Base-by-base conservation (phyloP, 208 protist genomes). In the Angomonas deanei region DNA sequence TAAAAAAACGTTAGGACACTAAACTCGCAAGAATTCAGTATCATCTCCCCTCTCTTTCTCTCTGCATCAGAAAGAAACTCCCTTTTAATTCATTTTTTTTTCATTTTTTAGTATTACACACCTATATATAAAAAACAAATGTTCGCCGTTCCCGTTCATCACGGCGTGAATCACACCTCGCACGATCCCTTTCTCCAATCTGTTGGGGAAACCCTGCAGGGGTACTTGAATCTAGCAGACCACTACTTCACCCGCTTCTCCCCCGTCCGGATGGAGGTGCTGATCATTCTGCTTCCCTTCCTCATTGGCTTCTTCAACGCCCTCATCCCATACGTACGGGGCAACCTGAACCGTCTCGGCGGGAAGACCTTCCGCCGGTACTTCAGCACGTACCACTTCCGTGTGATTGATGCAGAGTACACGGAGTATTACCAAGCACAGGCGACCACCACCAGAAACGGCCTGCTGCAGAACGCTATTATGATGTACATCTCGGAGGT, bases 381-480 rank as follows among this genome's bases (percentile, higher is more conserved):
- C 36, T 28, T 52, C 31, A 10, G 5, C 30, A n/a, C 17, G 50
- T 8, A 56, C 21, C 24, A 56, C 30, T n/a, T n/a, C n/a, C n/a
- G n/a, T n/a, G n/a, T n/a, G n/a, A n/a, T n/a, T n/a, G n/a, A n/a
- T n/a, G n/a, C n/a, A n/a, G n/a, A n/a, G n/a, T n/a, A n/a, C n/a
- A n/a, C n/a, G n/a, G n/a, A n/a, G n/a, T n/a, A n/a, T n/a, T n/a
- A n/a, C n/a, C n/a, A n/a, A n/a, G n/a, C n/a, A n/a, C n/a, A n/a
- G n/a, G n/a, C 68, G 13, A n/a, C 80, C 21, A 71, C 36, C 2
- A 65, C 74, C 58, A 66, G 79, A 50, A 85, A 86, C 61, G 75
- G 70, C 28, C 55, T 92, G 19, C 61, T 88, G 53, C 76, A 88
- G 53, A 92, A 92, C 54, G 78, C 81, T 17, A 68, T 91, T 15